phyloP scores from a whole-genome alignment of 2,329 filamentous ascomycete species.

The Paecilomyces fulvus region DNA sequence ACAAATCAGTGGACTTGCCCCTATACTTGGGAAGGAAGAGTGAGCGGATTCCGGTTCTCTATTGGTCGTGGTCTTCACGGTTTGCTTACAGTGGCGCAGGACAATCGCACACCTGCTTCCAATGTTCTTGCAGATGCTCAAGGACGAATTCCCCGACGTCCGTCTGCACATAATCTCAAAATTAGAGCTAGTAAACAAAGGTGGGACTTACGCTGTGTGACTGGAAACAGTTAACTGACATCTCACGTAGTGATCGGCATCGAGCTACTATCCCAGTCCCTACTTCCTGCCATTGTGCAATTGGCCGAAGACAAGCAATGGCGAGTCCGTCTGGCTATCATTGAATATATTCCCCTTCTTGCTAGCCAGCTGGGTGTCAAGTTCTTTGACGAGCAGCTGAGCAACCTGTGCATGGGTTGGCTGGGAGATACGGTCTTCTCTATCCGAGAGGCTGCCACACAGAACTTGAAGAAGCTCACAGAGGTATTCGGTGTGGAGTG shows the following conservation, averaged over 20 bases:
- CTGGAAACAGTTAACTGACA: conserved; percentile 10
- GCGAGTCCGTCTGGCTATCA: conserved; percentile 94
- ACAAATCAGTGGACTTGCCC: conserved; percentile 92
- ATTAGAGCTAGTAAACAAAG: conserved; percentile 93
- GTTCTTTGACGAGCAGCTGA: conserved; percentile 98
- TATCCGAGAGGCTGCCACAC: conserved; percentile 92
- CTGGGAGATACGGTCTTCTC: conserved; percentile 97
- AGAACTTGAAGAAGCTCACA: conserved; percentile 95
- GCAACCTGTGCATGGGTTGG: conserved; percentile 95
- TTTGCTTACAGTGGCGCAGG: conserved; percentile 38
- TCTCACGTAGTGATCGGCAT: conserved; percentile 75
- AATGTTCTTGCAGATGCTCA: conserved; percentile 99
- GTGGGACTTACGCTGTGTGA: conserved; percentile 38
- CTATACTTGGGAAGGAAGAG: conserved; percentile 97
- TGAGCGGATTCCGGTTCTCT: conserved; percentile 39
- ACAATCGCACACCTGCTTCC: conserved; percentile 94
- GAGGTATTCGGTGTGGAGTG: conserved; percentile 98
- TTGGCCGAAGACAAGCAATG: conserved; percentile 98
- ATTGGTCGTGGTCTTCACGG: neutral
- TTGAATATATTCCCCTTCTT: conserved; percentile 96
- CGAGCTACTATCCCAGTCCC: conserved; percentile 88
- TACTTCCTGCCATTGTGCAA: conserved; percentile 94
- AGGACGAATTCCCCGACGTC: conserved; percentile 97
- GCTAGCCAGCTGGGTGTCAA: conserved; percentile 92
- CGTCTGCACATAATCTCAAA: conserved; percentile 99